Base-by-base conservation (phyloP, 257 asterid species). In the Echium plantagineum region DNA sequence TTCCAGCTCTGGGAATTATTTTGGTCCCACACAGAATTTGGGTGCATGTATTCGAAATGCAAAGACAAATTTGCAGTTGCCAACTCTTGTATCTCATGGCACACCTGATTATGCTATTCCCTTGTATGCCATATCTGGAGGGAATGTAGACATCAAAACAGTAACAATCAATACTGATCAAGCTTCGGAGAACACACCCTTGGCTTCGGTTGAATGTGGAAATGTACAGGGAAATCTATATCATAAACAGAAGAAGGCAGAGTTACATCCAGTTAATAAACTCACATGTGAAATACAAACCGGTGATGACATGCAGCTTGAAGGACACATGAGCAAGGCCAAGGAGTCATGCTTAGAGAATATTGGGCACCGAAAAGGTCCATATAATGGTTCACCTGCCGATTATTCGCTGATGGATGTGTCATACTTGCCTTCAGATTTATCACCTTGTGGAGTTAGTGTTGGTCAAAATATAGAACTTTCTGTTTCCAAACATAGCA, bases 1-100 rank as follows among this genome's bases (percentile, higher is more conserved):
- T 79, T 78, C 87, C 30, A 74, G 79, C 70, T 75, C 80, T 46
- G 72, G 75, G 62, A 65, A 74, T 70, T 71, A 57, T 73, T 77
- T 71, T 26, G 77, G 65, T 61, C 38, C 76, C 79, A 28, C 66
- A 18, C 61, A 71, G 66, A 73, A 74, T 67, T 15, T 69, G 47
- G 74, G 68, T 58, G 76, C 71, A 61, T 52, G 65, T 66, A 51
- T 64, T 63, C 68, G 61, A n/a, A 79, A 65, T 65, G 75, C 74
- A 46, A 82, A 72, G 66, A 68, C 59, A 66, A 67, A 74, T 72
- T 64, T 71, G 55, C 70, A 80, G 81, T 74, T 83, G 68, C 70
- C 80, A 54, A 66, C 71, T 58, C 42, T 67, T 75, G 55, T 80
- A 57, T 66, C 80, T 60, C 63, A 60, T 51, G 80, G 67, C 28